Evolutionary conservation across 202 grass and related monocot genomes (phyloP).

Genomic region (Musa balbisiana): DNA sequence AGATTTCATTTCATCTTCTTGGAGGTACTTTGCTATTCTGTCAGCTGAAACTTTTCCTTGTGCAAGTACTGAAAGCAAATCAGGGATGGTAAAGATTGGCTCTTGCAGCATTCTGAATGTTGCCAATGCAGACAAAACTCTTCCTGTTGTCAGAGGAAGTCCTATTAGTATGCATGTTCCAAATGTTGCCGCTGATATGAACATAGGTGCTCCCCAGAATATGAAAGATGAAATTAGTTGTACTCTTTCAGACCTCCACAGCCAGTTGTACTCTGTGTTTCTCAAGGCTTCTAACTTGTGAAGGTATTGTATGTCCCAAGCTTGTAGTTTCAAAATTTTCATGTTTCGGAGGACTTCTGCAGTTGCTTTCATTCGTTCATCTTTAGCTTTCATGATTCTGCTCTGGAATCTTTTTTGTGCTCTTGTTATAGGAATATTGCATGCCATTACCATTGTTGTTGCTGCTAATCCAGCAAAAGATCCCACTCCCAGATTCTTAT

Average conservation of each 20-base stretch:
- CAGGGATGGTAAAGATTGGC: constrained; percentile 70
- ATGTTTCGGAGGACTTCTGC: constrained; percentile 88
- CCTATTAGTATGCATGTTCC: constrained; percentile 77
- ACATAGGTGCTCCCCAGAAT: constrained; percentile 78
- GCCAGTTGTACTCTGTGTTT: constrained; percentile 56
- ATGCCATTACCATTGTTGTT: constrained; percentile 68
- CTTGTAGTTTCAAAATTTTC: constrained; percentile 97
- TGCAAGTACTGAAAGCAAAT: constrained; percentile 80
- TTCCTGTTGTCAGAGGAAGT: constrained; percentile 65
- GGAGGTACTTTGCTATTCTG: constrained; percentile 64
- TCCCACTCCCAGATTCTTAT: constrained; percentile 65
- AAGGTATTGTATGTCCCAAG: constrained; percentile 80
- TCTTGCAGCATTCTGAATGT: constrained; percentile 97
- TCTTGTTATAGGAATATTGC: constrained; percentile 79
- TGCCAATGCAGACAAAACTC: constrained; percentile 91
- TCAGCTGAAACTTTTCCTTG: constrained; percentile 93
- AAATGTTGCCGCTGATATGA: constrained; percentile 81
- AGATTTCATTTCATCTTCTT: constrained; percentile 72
- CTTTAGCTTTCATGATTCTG: constrained; percentile 86
- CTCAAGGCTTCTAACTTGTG: constrained; percentile 70
- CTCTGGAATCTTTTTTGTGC: constrained; percentile 72
- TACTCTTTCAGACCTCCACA: constrained; percentile 61
- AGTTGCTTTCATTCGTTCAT: constrained; percentile 85
- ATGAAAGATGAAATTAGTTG: constrained; percentile 43
- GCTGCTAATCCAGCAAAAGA: constrained; percentile 81